Conservation (phyloP, 306 rosid genomes). For the Quercus ilex region DNA sequence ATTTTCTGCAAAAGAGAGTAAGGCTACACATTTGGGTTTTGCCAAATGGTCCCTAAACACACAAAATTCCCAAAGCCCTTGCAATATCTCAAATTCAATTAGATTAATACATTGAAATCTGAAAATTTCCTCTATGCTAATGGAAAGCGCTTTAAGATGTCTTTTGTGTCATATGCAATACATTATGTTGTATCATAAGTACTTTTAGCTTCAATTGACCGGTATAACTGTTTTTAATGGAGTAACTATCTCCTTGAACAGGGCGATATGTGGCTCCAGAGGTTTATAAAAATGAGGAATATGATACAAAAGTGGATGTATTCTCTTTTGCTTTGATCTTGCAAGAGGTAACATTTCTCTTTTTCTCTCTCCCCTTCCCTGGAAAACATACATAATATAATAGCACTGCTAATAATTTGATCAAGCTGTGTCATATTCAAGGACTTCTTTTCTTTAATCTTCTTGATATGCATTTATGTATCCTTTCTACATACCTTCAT, state of each 20-base stretch:
- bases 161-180: neutral
- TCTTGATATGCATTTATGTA: neutral
- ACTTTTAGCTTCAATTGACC: neutral
- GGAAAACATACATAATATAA: neutral
- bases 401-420: slow-evolving; percentile 2
- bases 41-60: no score
- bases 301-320: slow-evolving; percentile 49
- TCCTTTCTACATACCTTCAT: neutral
- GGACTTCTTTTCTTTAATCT: neutral
- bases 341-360: slow-evolving; percentile 42
- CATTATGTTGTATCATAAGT: neutral
- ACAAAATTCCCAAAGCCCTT: no score
- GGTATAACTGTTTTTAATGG: neutral
- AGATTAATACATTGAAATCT: no score
- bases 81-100: no score
- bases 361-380: neutral
- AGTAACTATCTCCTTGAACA: slow-evolving; percentile 7
- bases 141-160: neutral
- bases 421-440: neutral
- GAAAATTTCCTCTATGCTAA: no score
- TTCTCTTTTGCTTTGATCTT: slow-evolving; percentile 54
- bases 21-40: no score
- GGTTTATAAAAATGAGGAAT: slow-evolving; percentile 48
- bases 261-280: slow-evolving; percentile 69
- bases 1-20: neutral